These are phyloP conservation scores for Pleoardoris graminearum DNA, from an alignment of 2,329 filamentous ascomycete genomes.

Conservation along the genomic window DNA sequence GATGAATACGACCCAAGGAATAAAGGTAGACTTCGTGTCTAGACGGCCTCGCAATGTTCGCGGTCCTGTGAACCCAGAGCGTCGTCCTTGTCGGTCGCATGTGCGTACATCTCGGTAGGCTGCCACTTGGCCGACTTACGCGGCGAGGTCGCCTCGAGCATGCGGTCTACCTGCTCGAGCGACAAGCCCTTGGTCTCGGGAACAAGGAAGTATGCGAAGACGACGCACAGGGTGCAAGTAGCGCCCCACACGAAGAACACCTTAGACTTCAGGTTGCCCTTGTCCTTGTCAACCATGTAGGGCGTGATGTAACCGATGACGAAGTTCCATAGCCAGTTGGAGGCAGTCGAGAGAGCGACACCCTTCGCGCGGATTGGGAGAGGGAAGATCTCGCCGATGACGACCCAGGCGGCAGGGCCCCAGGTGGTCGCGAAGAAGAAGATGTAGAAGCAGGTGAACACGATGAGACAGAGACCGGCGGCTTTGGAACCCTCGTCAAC, in stretches of 20 bases:
- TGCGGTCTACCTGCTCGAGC: slow-evolving; percentile 77
- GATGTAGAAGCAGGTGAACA: slow-evolving; percentile 91
- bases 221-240: slow-evolving; percentile 54
- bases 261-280: slow-evolving; percentile 64
- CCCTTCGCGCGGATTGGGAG: slow-evolving; percentile 86
- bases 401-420: slow-evolving; percentile 72
- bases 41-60: slow-evolving; percentile 7
- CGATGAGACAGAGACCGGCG: slow-evolving; percentile 64
- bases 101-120: slow-evolving; percentile 67
- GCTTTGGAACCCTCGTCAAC: slow-evolving; percentile 50
- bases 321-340: slow-evolving; percentile 92
- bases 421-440: slow-evolving; percentile 90
- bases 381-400: slow-evolving; percentile 90
- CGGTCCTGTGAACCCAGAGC: background rate
- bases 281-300: slow-evolving; percentile 68
- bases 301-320: slow-evolving; percentile 60
- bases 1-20: background rate
- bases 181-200: slow-evolving; percentile 78
- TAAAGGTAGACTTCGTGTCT: background rate
- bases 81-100: slow-evolving; percentile 9
- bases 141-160: slow-evolving; percentile 82
- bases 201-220: slow-evolving; percentile 77
- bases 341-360: slow-evolving; percentile 82
- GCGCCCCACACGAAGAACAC: slow-evolving; percentile 60
- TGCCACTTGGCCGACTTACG: slow-evolving; percentile 74